These are phyloP conservation scores for Geotrichum citri-aurantii DNA, from an alignment of 1,139 yeast genomes.

Conservation along the genomic window DNA sequence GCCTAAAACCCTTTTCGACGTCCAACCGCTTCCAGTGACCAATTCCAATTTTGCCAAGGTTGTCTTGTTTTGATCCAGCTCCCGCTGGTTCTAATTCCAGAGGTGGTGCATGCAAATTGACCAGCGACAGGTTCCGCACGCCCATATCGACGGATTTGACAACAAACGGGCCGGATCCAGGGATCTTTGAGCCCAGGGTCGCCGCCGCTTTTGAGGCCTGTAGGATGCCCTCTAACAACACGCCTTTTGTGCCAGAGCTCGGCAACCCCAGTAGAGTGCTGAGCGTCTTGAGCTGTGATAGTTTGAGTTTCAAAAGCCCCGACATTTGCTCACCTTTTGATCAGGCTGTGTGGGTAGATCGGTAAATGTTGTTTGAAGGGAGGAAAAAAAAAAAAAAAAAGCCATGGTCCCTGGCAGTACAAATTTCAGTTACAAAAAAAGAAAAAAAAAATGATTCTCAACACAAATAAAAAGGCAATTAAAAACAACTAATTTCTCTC, in stretches of 20 bases:
- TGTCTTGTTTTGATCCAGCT: constrained; percentile 14
- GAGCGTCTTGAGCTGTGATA: constrained; percentile 5
- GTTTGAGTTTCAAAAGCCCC: constrained; percentile 4
- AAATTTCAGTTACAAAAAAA: no score
- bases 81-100: not conserved
- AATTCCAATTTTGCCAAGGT: constrained; percentile 32
- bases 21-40: constrained; percentile 44
- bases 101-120: constrained; percentile 25
- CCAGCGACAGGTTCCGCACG: constrained; percentile 40
- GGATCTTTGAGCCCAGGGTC: not conserved
- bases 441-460: no score
- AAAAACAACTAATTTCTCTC: no score
- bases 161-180: constrained; percentile 5
- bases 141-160: constrained; percentile 43
- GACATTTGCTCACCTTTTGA: not conserved
- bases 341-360: not conserved
- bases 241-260: not conserved
- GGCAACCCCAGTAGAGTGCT: constrained; percentile 3
- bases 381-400: no score
- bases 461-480: no score
- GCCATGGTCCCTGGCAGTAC: no score
- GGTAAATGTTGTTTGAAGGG: no score
- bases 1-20: constrained; percentile 32
- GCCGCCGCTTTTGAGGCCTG: not conserved
- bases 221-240: not conserved